Evolutionary conservation across 192 early-diverging fungal genomes (phyloP), one percentile per base, ranked within the genome.

Genomic region (Pilaira anomala): DNA sequence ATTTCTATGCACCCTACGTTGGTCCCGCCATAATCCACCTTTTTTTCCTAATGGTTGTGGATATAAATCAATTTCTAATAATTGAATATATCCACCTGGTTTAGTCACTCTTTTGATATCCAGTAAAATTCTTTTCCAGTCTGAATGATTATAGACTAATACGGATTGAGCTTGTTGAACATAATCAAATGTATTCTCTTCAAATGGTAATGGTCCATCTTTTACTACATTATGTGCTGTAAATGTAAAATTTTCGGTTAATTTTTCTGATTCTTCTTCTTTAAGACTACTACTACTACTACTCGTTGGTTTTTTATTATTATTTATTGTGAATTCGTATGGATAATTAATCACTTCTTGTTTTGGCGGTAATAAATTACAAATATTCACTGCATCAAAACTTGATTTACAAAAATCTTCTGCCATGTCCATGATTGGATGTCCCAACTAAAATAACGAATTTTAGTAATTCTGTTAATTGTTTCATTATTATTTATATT

Each of bases 381-480:
- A 53, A 7, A 68, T 61, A 25, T 71, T 63, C 9, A 71, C 46
- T 8, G 45, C 33, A 26, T 49, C 41, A 39, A 71, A 58, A 6
- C 48, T 28, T 2, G 57, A 58, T 3, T 45, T 46, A 7, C 16
- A 33, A 49, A 41, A 60, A 55, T 71, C 69, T 36, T 60, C 19
- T 48, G 63, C 58, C 25, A 71, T 60, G 46, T 71, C 69, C 8
- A 71, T 36, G 40, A 63, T 16, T 30, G 49, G 61, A 18, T 63
- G 48, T 26, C 61, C 61, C 22, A 24, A 46, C 56, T 60, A 48
- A 30, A 14, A 6, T 63, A n/a, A 40, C 13, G 30, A 22, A 29
- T 19, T 14, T 33, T 36, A 48, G 12, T 33, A 18, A n/a, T 49
- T n/a, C n/a, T n/a, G n/a, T n/a, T n/a, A n/a, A n/a, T 62, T 36